Evolutionary conservation across 352 stramenopile species (phyloP).

Genomic region (Globisporangium camurandrum): DNA sequence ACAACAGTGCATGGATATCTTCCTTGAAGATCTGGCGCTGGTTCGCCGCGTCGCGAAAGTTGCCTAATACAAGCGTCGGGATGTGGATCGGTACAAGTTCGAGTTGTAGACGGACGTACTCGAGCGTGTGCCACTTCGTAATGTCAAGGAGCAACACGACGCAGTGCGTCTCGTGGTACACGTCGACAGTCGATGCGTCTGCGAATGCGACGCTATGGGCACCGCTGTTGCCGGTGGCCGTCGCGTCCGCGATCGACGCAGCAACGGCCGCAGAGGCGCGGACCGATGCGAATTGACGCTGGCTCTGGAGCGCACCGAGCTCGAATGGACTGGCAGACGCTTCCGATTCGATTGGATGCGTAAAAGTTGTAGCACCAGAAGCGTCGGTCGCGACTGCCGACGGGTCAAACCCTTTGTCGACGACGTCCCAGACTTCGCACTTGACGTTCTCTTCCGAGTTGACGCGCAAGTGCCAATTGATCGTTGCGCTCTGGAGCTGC

Average conservation of each 20-base stretch:
- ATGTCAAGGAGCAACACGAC: constrained; percentile 87
- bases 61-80: constrained; percentile 72
- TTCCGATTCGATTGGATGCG: too few species aligned
- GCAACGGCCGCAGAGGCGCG: constrained; percentile 18
- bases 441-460: constrained; percentile 79
- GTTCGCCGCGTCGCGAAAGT: constrained; percentile 63
- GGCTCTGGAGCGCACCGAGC: constrained; percentile 6
- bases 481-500: constrained; percentile 83
- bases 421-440: constrained; percentile 90
- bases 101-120: constrained; percentile 74
- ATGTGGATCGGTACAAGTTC: constrained; percentile 69
- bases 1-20: constrained; percentile 74
- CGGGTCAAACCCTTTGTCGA: constrained; percentile 63
- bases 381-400: too few species aligned
- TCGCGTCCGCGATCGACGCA: constrained; percentile 11
- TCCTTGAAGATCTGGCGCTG: constrained; percentile 83
- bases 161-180: constrained; percentile 85
- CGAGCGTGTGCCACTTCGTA: constrained; percentile 67
- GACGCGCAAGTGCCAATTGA: constrained; percentile 74
- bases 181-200: constrained; percentile 81
- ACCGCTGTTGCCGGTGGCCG: constrained; percentile 19
- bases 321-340: constrained; percentile 17
- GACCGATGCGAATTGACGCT: constrained; percentile 12
- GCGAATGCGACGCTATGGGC: constrained; percentile 59
- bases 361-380: too few species aligned